Evolutionary conservation across 176 grass and related monocot genomes (phyloP), one percentile per base, ranked within the genome.

Genomic region (Triticum urartu): DNA sequence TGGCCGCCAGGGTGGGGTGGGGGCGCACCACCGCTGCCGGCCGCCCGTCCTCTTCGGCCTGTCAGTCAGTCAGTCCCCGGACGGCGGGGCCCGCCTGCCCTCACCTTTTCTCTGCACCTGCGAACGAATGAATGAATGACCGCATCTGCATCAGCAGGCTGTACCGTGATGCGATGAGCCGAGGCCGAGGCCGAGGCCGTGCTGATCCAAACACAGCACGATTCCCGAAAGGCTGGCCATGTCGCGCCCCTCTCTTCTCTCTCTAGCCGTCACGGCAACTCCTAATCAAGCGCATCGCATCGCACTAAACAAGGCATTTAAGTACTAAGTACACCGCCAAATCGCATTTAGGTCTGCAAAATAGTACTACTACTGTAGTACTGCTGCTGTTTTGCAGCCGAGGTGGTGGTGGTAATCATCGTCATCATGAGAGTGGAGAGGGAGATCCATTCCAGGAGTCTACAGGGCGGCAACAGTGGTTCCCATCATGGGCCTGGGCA

Each of bases 381-480:
- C 3, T 54, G 5, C 17, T 71, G 18, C 6, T 42, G 35, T 9
- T 21, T 35, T 36, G 3, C 20, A 0, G 52, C 64, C 73, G 63
- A 83, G 72, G 86, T 84, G 64, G 81, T 50, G 73, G 86, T 84
- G 64, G 80, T 48, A 64, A 79, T 84, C 36, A 79, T 8, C 61
- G 79, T 8, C 69, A 88, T 79, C 28, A 79, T 83, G 56, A 79
- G 79, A 62, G 48, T 1, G 4, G 45, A 52, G 38, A 39, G 40
- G 15, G 66, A 68, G 73, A 56, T 77, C 73, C 43, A 33, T 36
- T n/a, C 6, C 7, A 38, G 14, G 13, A 25, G 74, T 3, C 4
- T 56, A 68, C 40, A 25, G 68, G 9, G 26, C 58, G n/a, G 58
- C 56, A n/a, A 14, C 82, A 22, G 65, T 34, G 38, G 39, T 39